Percentiles rank a stretch among this genome's conserved stretches.
phyloP scores from a whole-genome alignment of 179 eudicot species.

The Spinacia oleracea region DNA sequence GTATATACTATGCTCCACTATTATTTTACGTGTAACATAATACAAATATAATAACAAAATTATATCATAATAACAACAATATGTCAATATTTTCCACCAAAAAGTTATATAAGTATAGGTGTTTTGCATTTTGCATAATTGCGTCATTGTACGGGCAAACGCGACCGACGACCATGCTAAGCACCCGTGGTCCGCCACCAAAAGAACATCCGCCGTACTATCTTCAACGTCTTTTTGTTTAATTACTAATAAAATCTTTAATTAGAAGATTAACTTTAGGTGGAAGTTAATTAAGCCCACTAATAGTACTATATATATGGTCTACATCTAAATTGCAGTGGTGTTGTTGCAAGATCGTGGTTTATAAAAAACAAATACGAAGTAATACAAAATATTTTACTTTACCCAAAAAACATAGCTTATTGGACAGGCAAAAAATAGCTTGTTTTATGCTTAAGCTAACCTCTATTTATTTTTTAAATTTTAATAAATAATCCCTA shows the following conservation, averaged over 20 bases:
- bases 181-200: slow-evolving; percentile 15
- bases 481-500: too few species aligned
- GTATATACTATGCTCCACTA: too few species aligned
- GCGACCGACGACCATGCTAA: background rate
- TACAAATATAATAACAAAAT: too few species aligned
- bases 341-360: background rate
- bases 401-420: too few species aligned
- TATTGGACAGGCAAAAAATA: background rate
- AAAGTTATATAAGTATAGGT: background rate
- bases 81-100: background rate
- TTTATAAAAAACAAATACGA: background rate
- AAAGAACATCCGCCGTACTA: slow-evolving; percentile 25
- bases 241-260: background rate
- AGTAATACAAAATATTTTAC: background rate
- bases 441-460: slow-evolving; percentile 15
- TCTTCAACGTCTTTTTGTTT: slow-evolving; percentile 1
- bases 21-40: too few species aligned
- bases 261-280: background rate
- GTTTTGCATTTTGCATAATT: background rate
- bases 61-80: too few species aligned
- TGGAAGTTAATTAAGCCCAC: background rate
- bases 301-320: background rate
- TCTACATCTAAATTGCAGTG: too few species aligned
- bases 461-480: too few species aligned
- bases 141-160: background rate